Evolutionary conservation across 2,329 filamentous ascomycete species (phyloP), one percentile per base, ranked within the genome.

Genomic region (Fusarium luffae): DNA sequence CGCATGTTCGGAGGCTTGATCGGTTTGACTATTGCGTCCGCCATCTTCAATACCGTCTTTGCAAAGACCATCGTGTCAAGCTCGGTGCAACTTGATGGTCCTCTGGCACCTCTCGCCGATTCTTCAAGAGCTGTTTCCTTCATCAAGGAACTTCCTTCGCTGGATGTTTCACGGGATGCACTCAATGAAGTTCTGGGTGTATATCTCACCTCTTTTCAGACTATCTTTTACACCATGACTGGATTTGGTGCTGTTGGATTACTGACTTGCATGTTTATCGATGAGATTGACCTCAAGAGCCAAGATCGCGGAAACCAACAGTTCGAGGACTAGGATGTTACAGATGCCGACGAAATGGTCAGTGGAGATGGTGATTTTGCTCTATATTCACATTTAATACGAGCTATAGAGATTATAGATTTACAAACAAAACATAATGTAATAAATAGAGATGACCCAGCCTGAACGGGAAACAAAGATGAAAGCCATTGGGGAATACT

Each of bases 1-100:
- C 44, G 51, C 6, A 64, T 64, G 62, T 32, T 64, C 5, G 62
- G 62, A 4, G 62, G 62, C 1, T 16, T 64, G n/a, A 30, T 64
- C 1, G 59, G 59, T 0, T 27, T 64, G 12, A 64, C 62, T 8
- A 14, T 64, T 7, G 59, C 51, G 1, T 64, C 62, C 4, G 40
- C 62, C 3, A 64, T 64, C 4, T 64, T 64, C 18, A 64, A 64
- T 7, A 64, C 62, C 7, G 51, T 64, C 0, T 64, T 65, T 14
- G 25, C 46, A 23, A 52, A 25, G 5, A n/a, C 54, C 4, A 48
- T 65, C 7, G 2, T 9, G 2, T 65, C 54, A 14, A 54, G 14
- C 13, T 27, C 60, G 0, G 8, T 65, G 3, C 34, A 25, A 7
- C 41, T 65, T 1, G n/a, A 43, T 4, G 62, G 54, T 3, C 47